phyloP scores from a whole-genome alignment of 768 basidiomycete species.

The Strobilomyces confusus region DNA sequence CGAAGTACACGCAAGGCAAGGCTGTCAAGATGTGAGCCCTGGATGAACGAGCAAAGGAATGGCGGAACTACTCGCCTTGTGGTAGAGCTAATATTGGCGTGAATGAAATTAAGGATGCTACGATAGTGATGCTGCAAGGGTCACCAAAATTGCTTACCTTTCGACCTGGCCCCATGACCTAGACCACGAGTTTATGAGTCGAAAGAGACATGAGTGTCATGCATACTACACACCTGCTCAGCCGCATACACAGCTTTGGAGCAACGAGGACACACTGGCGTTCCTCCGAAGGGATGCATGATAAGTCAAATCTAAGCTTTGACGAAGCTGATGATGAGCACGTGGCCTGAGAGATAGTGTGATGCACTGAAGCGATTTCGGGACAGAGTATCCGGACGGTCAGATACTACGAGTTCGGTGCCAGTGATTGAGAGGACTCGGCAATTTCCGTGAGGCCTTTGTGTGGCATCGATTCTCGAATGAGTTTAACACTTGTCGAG shows the following conservation, averaged over 20 bases:
- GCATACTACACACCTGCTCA: conserved; percentile 59
- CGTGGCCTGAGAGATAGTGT: not conserved
- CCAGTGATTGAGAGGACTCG: conserved; percentile 1
- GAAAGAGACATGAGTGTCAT: not conserved
- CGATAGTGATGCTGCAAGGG: not conserved
- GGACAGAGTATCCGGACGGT: not conserved
- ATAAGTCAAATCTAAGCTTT: conserved; percentile 1
- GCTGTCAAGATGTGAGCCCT: conserved; percentile 37
- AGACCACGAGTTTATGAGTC: conserved; percentile 12
- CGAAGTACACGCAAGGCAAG: conserved; percentile 71
- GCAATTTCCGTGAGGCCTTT: conserved; percentile 22
- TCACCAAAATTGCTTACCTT: conserved; percentile 51
- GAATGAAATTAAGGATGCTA: not conserved
- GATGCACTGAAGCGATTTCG: conserved; percentile 7
- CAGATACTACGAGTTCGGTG: not conserved
- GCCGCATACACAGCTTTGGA: conserved; percentile 79
- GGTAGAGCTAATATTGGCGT: conserved; percentile 56
- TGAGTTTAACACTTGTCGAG: no score
- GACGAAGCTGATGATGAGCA: conserved; percentile 2
- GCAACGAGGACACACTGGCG: conserved; percentile 71
- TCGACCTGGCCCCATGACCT: conserved; percentile 85
- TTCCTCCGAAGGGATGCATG: conserved; percentile 74
- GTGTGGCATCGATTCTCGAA: no score
- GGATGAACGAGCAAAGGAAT: not conserved
- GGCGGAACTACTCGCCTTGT: conserved; percentile 50